A percentile compares a stretch with the other conserved stretches of the same genome.
These are phyloP conservation scores for Yarrowia alimentaria DNA, from an alignment of 805 yeast species.

Conservation along the genomic window DNA sequence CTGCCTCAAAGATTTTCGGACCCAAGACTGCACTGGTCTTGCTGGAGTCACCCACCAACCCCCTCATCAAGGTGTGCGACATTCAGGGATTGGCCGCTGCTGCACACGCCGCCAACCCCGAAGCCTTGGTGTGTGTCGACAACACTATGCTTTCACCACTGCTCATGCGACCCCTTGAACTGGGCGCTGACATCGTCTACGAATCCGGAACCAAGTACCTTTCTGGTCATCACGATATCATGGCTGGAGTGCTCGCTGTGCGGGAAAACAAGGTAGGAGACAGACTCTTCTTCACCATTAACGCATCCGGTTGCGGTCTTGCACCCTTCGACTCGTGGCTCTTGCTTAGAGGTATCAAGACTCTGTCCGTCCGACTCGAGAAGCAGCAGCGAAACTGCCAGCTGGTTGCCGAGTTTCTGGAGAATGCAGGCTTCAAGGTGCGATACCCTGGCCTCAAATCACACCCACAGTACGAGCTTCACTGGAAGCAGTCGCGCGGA, in stretches of 20 bases:
- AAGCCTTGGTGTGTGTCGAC: conserved; percentile 79
- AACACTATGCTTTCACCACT: conserved; percentile 97
- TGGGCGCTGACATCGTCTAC: conserved; percentile 87
- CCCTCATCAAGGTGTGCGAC: conserved; percentile 84
- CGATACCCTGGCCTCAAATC: conserved; percentile 80
- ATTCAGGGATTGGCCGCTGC: conserved; percentile 61
- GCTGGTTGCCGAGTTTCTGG: conserved; percentile 71
- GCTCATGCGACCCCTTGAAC: conserved; percentile 76
- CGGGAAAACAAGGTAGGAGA: conserved; percentile 63
- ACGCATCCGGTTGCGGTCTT: conserved; percentile 87
- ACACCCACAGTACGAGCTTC: conserved; percentile 80
- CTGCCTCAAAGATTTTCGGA: conserved; percentile 57
- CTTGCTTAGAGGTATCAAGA: conserved; percentile 80
- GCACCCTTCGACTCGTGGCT: conserved; percentile 94
- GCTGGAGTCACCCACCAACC: conserved; percentile 91
- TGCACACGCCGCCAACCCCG: conserved; percentile 67
- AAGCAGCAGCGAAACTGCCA: conserved; percentile 82
- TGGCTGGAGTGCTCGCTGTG: conserved; percentile 91
- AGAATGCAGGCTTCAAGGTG: conserved; percentile 66
- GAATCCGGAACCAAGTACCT: conserved; percentile 92
- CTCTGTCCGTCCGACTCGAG: conserved; percentile 80
- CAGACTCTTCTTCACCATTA: conserved; percentile 69
- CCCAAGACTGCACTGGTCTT: conserved; percentile 70
- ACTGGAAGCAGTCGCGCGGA: conserved; percentile 72
- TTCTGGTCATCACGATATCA: conserved; percentile 93